These are phyloP conservation scores for Priceomyces melissophilus DNA, from an alignment of 805 yeast genomes.

Conservation along the genomic window DNA sequence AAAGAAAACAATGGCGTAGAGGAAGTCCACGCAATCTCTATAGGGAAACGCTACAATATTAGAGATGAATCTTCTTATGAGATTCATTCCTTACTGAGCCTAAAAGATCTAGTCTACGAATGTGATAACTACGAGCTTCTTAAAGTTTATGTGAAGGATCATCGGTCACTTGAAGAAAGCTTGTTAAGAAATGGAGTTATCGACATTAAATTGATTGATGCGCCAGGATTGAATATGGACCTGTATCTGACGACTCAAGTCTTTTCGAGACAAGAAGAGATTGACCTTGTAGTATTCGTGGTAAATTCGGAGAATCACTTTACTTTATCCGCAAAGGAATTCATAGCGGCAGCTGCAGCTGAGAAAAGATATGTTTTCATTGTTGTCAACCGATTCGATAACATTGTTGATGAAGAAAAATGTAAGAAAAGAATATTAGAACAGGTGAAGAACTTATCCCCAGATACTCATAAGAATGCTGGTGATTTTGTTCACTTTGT, in stretches of 20 bases:
- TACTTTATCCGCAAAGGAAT: constrained; percentile 91
- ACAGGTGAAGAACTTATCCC: constrained; percentile 82
- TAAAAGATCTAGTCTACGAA: constrained; percentile 69
- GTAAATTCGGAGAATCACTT: constrained; percentile 95
- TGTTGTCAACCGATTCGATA: constrained; percentile 90
- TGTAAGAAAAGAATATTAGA: constrained; percentile 76
- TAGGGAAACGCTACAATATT: constrained; percentile 48
- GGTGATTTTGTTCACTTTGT: constrained; percentile 93
- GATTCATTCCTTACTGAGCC: constrained; percentile 47
- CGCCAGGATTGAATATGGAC: constrained; percentile 94
- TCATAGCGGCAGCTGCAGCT: constrained; percentile 82
- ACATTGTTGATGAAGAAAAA: constrained; percentile 72
- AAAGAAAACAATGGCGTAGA: constrained; percentile 67
- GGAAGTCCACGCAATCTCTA: constrained; percentile 88
- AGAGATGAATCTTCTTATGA: constrained; percentile 66
- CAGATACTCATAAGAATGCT: constrained; percentile 86
- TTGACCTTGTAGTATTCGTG: constrained; percentile 92
- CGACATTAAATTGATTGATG: constrained; percentile 90
- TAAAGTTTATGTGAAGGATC: constrained; percentile 79
- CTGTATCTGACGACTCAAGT: constrained; percentile 92
- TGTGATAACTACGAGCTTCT: constrained; percentile 69
- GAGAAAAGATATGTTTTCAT: constrained; percentile 91
- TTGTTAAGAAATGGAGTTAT: constrained; percentile 84
- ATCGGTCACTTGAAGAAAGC: constrained; percentile 62
- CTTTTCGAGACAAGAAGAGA: constrained; percentile 94